Conservation (phyloP, 2,329 filamentous ascomycete genomes). For the Pseudopithomyces maydicus region DNA sequence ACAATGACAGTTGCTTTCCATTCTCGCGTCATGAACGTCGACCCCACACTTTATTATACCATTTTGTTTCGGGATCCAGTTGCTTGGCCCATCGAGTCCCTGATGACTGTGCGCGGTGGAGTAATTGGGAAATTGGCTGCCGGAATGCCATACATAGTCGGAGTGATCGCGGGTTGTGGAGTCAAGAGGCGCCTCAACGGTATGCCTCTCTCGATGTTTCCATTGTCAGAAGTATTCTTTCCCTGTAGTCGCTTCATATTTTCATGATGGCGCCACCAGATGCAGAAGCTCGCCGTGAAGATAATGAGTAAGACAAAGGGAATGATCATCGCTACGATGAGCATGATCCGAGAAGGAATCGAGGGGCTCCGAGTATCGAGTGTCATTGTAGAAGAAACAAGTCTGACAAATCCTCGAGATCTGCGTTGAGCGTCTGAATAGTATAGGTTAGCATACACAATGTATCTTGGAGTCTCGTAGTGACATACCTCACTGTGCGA, state of each 20-base stretch:
- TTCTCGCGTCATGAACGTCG: not conserved
- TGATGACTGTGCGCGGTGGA: not conserved
- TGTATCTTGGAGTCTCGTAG: no score
- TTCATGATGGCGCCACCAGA: not conserved
- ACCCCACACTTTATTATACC: not conserved
- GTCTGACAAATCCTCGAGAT: no score
- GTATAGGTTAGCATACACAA: no score
- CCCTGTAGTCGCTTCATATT: not conserved
- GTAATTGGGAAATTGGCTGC: not conserved
- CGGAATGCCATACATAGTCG: not conserved
- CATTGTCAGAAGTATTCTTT: not conserved
- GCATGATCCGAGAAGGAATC: no score
- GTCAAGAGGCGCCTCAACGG: not conserved
- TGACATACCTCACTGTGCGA: no score
- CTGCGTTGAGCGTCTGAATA: no score
- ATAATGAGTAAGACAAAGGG: not conserved
- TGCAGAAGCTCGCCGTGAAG: not conserved
- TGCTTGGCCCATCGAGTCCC: not conserved
- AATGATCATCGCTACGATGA: no score
- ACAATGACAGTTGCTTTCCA: no score
- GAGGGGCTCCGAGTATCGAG: no score
- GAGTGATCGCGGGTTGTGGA: not conserved
- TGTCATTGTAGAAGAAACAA: no score
- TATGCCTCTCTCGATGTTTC: not conserved
- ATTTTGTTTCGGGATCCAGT: not conserved